These are phyloP conservation scores for Allantophomopsis cytisporea DNA, from an alignment of 2,329 filamentous ascomycete genomes.

Conservation along the genomic window DNA sequence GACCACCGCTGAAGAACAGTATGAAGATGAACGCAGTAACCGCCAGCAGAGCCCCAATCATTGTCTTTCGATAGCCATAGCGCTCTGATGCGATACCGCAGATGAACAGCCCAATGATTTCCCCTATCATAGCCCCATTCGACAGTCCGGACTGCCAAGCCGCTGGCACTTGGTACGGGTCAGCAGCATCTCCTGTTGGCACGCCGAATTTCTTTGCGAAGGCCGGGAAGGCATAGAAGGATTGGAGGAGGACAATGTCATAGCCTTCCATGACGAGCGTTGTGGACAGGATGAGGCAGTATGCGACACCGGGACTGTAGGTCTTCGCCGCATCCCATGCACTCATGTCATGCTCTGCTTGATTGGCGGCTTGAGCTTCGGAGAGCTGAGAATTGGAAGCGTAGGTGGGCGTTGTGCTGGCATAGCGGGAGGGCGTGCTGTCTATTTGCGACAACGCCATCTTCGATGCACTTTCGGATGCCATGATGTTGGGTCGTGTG, in stretches of 20 bases:
- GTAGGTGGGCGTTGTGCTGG: too few species aligned
- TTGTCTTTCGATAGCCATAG: slow-evolving; percentile 35
- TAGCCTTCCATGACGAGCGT: slow-evolving; percentile 89
- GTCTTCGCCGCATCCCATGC: slow-evolving; percentile 64
- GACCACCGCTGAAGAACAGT: slow-evolving; percentile 32
- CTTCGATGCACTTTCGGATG: too few species aligned
- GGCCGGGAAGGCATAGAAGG: slow-evolving; percentile 20
- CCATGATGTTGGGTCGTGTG: too few species aligned
- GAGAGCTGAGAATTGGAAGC: background rate
- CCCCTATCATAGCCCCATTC: slow-evolving; percentile 19
- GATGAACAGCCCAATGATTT: slow-evolving; percentile 33
- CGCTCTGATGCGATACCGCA: slow-evolving; percentile 35
- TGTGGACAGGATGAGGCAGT: slow-evolving; percentile 75
- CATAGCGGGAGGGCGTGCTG: too few species aligned
- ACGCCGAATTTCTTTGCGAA: slow-evolving; percentile 23
- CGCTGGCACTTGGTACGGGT: slow-evolving; percentile 20
- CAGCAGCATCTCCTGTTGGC: slow-evolving; percentile 9
- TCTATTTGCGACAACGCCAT: too few species aligned
- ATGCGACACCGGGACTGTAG: slow-evolving; percentile 77
- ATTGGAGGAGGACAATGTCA: slow-evolving; percentile 22
- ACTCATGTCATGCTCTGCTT: slow-evolving; percentile 57
- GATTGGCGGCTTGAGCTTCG: slow-evolving; percentile 33
- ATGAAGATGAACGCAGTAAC: slow-evolving; percentile 32
- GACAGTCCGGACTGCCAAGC: slow-evolving; percentile 20
- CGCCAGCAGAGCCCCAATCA: slow-evolving; percentile 29